These are phyloP conservation scores for Exidia glandulosa DNA, from an alignment of 768 basidiomycete species.

Conservation along the genomic window DNA sequence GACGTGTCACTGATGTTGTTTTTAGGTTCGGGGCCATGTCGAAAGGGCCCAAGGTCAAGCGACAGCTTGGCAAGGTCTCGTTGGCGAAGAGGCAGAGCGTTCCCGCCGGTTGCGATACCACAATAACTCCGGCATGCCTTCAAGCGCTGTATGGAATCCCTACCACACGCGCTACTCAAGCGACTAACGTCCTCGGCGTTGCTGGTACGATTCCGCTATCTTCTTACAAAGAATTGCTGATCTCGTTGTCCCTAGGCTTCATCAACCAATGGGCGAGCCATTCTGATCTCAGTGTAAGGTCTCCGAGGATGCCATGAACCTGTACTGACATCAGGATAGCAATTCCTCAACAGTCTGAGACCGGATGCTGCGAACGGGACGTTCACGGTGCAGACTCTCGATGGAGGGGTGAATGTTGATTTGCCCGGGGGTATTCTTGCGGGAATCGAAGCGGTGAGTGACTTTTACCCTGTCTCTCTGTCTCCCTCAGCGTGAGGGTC, in stretches of 20 bases:
- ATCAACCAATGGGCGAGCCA: constrained; percentile 20
- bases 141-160: constrained; percentile 4
- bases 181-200: constrained; percentile 1
- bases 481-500: background rate
- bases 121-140: background rate
- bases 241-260: constrained; percentile 5
- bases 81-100: background rate
- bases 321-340: background rate
- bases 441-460: constrained; percentile 7
- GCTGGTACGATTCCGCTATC: constrained; percentile 2
- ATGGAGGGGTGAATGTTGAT: constrained; percentile 12
- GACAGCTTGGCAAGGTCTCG: background rate
- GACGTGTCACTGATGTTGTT: background rate
- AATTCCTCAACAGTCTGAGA: constrained; percentile 4
- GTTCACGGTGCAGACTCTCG: constrained; percentile 10
- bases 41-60: background rate
- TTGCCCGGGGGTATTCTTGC: constrained; percentile 3
- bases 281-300: constrained; percentile 9
- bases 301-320: background rate
- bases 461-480: background rate
- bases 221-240: background rate
- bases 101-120: background rate
- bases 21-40: background rate
- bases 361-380: constrained; percentile 12
- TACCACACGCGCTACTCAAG: background rate